These are phyloP conservation scores for Heterobasidion occidentale DNA, from an alignment of 1,284 basidiomycete genomes.

Conservation along the genomic window DNA sequence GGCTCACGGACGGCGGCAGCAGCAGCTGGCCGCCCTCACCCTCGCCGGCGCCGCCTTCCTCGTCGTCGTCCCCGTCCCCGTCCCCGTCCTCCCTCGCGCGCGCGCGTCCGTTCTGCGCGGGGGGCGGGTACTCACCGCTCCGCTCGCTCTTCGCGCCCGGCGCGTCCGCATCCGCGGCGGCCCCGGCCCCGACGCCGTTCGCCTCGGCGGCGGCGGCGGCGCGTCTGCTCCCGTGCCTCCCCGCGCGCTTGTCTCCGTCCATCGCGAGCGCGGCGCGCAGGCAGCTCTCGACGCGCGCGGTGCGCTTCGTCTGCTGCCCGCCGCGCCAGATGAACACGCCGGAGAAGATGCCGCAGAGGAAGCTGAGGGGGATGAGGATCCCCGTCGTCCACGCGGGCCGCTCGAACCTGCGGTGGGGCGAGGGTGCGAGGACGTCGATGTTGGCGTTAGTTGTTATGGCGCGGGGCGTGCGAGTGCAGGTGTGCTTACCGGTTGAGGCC, in stretches of 20 bases:
- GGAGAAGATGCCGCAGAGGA: conserved; percentile 78
- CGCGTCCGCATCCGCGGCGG: too few relatives aligned
- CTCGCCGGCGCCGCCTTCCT: background rate
- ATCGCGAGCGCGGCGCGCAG: conserved; percentile 57
- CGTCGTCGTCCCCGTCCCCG: background rate
- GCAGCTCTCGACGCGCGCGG: conserved; percentile 62
- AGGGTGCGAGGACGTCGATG: background rate
- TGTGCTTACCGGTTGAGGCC: conserved; percentile 53
- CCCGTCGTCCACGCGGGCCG: conserved; percentile 66
- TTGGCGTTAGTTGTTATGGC: background rate
- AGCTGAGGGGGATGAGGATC: conserved; percentile 66
- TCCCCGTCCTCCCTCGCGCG: background rate
- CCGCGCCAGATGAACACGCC: conserved; percentile 77
- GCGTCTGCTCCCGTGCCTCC: background rate
- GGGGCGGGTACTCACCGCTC: background rate
- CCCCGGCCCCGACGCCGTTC: too few relatives aligned
- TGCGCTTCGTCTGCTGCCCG: conserved; percentile 71
- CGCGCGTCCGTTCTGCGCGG: background rate
- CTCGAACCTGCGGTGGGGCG: conserved; percentile 32
- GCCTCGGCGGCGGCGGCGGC: background rate
- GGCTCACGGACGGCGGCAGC: conserved; percentile 1
- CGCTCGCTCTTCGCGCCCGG: background rate
- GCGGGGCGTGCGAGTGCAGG: background rate
- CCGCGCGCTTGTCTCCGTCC: conserved; percentile 1
- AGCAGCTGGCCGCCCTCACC: background rate